Conservation (phyloP, 306 rosid genomes). For the Hippophae gyantsensis region DNA sequence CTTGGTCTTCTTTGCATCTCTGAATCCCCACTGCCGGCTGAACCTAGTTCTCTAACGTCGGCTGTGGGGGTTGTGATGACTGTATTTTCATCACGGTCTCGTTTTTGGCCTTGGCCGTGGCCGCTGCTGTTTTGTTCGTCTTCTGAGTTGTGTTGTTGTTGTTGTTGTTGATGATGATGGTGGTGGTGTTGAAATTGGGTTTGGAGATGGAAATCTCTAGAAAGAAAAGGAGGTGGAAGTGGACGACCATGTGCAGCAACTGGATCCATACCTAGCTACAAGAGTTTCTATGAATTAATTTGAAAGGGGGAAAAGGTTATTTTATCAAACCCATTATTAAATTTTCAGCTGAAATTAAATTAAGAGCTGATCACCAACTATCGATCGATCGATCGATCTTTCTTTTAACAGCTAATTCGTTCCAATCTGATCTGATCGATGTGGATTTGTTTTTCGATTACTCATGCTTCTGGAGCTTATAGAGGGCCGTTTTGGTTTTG, state of each 20-base stretch:
- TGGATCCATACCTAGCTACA: slow-evolving; percentile 47
- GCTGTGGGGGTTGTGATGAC: slow-evolving; percentile 5
- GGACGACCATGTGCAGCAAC: slow-evolving; percentile 77
- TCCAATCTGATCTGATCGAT: too few species aligned
- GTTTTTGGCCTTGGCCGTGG: slow-evolving; percentile 38
- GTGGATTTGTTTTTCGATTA: background rate
- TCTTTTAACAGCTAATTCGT: too few species aligned
- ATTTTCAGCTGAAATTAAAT: slow-evolving; percentile 28
- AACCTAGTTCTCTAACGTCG: slow-evolving; percentile 29
- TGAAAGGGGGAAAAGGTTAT: background rate
- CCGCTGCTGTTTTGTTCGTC: slow-evolving; percentile 45
- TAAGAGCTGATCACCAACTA: background rate
- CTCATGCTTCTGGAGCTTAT: background rate
- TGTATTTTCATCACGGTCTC: slow-evolving; percentile 46
- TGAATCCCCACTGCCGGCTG: slow-evolving; percentile 1
- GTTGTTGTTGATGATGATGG: slow-evolving; percentile 23
- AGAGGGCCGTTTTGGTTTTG: slow-evolving; percentile 10
- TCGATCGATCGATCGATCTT: too few species aligned
- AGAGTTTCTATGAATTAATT: slow-evolving; percentile 2
- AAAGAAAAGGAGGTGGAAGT: slow-evolving; percentile 73
- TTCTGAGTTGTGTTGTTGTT: slow-evolving; percentile 36
- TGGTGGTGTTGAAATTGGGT: slow-evolving; percentile 39
- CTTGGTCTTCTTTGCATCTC: slow-evolving; percentile 56
- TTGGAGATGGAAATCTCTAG: slow-evolving; percentile 72
- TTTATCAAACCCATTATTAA: slow-evolving; percentile 15